Conservation (phyloP, 2,329 filamentous ascomycete species). For the Botryotinia globosa region DNA sequence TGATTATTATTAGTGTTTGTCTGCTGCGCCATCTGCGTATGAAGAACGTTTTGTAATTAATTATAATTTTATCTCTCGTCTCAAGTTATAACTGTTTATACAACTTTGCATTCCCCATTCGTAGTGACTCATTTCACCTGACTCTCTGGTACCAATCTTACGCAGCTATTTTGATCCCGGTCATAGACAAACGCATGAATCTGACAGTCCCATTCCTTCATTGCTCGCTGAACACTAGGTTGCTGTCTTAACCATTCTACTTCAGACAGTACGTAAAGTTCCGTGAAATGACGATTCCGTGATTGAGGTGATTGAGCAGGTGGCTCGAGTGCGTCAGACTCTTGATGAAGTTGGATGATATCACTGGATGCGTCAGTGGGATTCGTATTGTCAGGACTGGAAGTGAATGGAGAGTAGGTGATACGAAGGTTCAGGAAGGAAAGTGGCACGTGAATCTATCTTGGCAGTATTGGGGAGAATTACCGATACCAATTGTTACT, state of each 20-base stretch:
- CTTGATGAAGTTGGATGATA: conserved; percentile 29
- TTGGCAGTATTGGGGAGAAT: conserved; percentile 37
- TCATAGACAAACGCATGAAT: conserved; percentile 64
- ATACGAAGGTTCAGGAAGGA: background rate
- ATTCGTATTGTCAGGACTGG: background rate
- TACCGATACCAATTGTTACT: conserved; percentile 53
- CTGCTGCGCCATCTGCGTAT: background rate
- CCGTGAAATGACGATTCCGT: conserved; percentile 53
- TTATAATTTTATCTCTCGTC: background rate
- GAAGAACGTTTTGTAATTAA: conserved; percentile 9
- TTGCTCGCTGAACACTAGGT: conserved; percentile 56
- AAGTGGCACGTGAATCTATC: background rate
- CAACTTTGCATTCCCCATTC: background rate
- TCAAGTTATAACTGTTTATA: background rate
- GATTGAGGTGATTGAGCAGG: conserved; percentile 36
- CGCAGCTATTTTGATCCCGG: conserved; percentile 52
- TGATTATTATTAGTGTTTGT: background rate
- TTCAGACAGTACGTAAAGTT: conserved; percentile 60
- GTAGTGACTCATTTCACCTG: conserved; percentile 37
- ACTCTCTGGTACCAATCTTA: conserved; percentile 44
- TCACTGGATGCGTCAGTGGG: conserved; percentile 23
- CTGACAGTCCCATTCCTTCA: conserved; percentile 55
- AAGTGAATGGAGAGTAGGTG: too few species aligned
- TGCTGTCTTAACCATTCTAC: conserved; percentile 57
- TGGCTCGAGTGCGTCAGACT: conserved; percentile 16